A percentile compares a stretch with the other conserved stretches of the same genome.
Conservation (phyloP, 306 rosid genomes). For the Inga laurina region DNA sequence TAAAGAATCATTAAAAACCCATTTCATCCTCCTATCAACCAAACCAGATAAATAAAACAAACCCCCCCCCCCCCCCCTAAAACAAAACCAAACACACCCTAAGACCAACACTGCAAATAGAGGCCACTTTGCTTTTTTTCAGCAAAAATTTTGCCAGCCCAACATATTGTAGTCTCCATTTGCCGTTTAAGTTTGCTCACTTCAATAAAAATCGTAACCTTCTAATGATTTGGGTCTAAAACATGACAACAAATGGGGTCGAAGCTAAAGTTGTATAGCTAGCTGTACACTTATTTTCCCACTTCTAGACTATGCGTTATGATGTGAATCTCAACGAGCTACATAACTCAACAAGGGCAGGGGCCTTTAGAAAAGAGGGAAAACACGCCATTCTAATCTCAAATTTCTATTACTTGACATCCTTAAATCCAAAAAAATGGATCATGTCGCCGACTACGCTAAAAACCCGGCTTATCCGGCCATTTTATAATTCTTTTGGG, state of each 20-base stretch:
- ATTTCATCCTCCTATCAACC: no score
- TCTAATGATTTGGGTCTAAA: conserved; percentile 12
- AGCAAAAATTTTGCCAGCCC: neutral
- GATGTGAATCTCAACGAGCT: neutral
- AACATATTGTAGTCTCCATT: neutral
- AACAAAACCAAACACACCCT: no score
- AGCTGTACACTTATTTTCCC: neutral
- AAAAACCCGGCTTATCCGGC: neutral
- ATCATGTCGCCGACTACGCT: neutral
- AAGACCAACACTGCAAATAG: neutral
- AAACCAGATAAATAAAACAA: no score
- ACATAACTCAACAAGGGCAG: neutral
- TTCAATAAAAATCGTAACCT: neutral
- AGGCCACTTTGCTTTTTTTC: neutral
- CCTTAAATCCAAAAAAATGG: neutral
- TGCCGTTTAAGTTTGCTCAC: conserved; percentile 23
- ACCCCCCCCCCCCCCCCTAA: no score
- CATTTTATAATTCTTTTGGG: neutral
- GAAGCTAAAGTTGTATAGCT: neutral
- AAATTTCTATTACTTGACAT: neutral
- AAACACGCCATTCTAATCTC: neutral
- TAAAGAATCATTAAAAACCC: no score
- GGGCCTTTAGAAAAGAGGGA: neutral
- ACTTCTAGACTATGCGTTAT: neutral
- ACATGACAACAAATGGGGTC: neutral